These are phyloP conservation scores for Dactylellina haptotyla DNA, from an alignment of 2,329 filamentous ascomycete genomes.

Conservation along the genomic window DNA sequence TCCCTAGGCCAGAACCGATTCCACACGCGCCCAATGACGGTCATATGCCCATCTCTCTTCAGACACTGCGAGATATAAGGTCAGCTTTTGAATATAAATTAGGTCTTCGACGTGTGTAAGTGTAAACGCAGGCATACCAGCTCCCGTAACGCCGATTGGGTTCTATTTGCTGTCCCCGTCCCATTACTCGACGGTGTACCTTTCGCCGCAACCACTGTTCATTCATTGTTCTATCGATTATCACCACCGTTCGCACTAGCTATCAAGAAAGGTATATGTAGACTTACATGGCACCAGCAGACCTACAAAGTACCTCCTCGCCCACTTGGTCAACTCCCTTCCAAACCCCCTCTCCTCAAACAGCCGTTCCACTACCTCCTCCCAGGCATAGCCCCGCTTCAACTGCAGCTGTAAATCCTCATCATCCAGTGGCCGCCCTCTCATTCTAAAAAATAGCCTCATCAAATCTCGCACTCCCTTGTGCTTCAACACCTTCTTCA, in stretches of 20 bases:
- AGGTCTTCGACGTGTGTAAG: too few relatives aligned
- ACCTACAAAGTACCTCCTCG: conserved; percentile 26
- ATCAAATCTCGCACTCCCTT: conserved; percentile 21
- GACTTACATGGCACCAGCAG: conserved; percentile 35
- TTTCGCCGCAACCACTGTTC: conserved; percentile 41
- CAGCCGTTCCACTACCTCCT: conserved; percentile 6
- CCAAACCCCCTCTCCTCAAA: conserved; percentile 16
- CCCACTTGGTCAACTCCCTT: conserved; percentile 34
- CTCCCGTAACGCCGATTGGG: conserved; percentile 32
- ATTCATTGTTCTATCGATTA: background rate
- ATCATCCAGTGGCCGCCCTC: conserved; percentile 26
- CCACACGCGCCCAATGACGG: conserved; percentile 41
- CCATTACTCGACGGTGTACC: conserved; percentile 42
- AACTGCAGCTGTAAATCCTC: conserved; percentile 39
- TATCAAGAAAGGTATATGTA: background rate
- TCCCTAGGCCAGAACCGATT: conserved; percentile 50
- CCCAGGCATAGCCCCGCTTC: conserved; percentile 29
- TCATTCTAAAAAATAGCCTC: conserved; percentile 38
- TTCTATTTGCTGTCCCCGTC: conserved; percentile 26
- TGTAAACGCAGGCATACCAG: conserved; percentile 10
- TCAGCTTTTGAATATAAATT: too few relatives aligned
- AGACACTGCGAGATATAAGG: conserved; percentile 17
- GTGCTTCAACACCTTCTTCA: conserved; percentile 31
- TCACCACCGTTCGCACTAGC: conserved; percentile 1
- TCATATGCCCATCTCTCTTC: conserved; percentile 49